phyloP scores from a whole-genome alignment of 768 basidiomycete genomes.

The Pleurotus cornucopiae region DNA sequence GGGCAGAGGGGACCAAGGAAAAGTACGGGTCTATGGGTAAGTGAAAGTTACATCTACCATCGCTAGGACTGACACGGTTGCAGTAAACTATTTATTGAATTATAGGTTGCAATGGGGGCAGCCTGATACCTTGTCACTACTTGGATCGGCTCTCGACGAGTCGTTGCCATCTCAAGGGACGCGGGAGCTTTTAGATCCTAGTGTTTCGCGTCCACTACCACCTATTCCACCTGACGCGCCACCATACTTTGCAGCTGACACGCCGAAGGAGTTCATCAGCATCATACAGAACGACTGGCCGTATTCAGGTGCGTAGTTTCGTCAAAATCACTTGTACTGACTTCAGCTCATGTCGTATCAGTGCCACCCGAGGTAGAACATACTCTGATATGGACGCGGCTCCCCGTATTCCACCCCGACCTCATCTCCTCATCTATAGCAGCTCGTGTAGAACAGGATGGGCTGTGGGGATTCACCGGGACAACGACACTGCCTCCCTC shows the following conservation, averaged over 20 bases:
- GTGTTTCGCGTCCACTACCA: conserved; percentile 17
- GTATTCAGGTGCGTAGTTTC: conserved; percentile 59
- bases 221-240: conserved; percentile 33
- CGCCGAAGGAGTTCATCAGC: conserved; percentile 54
- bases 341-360: conserved; percentile 12
- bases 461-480: conserved; percentile 82
- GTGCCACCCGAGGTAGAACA: conserved; percentile 76
- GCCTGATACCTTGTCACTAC: conserved; percentile 58
- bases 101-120: conserved; percentile 75
- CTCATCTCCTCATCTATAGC: conserved; percentile 48
- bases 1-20: conserved; percentile 48
- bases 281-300: conserved; percentile 88
- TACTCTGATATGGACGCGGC: conserved; percentile 70
- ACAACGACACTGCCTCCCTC: conserved; percentile 47
- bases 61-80: background rate
- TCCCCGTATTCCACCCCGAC: conserved; percentile 64
- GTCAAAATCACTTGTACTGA: conserved; percentile 9
- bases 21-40: conserved; percentile 66
- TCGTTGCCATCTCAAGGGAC: conserved; percentile 3
- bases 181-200: background rate
- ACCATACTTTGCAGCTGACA: conserved; percentile 63
- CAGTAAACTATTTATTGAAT: conserved; percentile 70
- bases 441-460: conserved; percentile 65
- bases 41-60: conserved; percentile 16
- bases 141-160: conserved; percentile 47